Evolutionary conservation across 768 basidiomycete genomes (phyloP), one percentile per base, ranked within the genome.

Genomic region (Leucocoprinus leucothites): DNA sequence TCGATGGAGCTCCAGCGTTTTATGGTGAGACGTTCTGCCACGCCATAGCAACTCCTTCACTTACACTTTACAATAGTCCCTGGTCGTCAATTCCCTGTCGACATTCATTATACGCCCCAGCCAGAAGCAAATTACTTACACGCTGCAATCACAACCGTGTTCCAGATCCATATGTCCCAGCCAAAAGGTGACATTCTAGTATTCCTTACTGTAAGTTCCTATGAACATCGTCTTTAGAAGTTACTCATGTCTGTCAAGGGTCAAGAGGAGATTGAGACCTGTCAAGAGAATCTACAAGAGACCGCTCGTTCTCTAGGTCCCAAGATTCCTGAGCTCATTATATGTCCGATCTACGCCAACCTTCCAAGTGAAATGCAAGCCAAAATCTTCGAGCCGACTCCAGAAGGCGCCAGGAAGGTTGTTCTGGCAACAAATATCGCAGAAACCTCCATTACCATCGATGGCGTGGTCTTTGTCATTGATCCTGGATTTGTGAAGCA

Each of bases 401-500:
- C 96, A 1, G 89, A 91, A 51, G 94, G 94, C 18, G 92, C 97
- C 24, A 80, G 97, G 55, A 99, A 99, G 73, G 95, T 99, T 45
- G 97, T 99, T 18, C 77, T 99, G 25, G 97, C 97, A 2, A 99
- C 97, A 19, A 99, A 99, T 66, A 98, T 99, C 60, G 97, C 97
- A n/a, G 97, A 99, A 71, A 99, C 97, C 3, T 95, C 93, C 5
- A 99, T 99, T 67, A 99, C 97, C 7, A 99, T 99, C 61, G 97
- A 98, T 52, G 97, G 97, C 25, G 97, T 99, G 5, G 96, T 98
- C 1, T 99, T 97, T 68, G 97, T 99, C 38, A 98, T 99, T 60
- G 97, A 99, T 68, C 97, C 97, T 2, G 97, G 97, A 11, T 98
- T 98, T 64, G 96, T 98, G 62, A 99, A 99, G 76, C 97, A 99